Evolutionary conservation across 495 filamentous ascomycete species (phyloP).

Genomic region (Aspergillus sclerotioniger): DNA sequence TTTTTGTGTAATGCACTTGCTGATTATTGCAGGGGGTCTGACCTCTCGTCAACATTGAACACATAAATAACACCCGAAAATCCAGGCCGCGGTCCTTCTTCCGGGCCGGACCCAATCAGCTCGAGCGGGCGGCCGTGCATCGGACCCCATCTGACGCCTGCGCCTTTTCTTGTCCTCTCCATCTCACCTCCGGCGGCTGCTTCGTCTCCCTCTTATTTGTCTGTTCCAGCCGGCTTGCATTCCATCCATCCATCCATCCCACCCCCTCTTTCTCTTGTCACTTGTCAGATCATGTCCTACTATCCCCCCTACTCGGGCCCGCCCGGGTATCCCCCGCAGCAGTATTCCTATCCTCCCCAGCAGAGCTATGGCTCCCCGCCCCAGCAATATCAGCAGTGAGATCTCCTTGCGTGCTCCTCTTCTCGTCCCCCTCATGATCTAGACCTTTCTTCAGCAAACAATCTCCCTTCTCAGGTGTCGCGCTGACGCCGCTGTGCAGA

Average conservation of each 20-base stretch:
- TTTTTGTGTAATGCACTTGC: background rate
- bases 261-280: background rate
- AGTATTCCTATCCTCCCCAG: conserved; percentile 38
- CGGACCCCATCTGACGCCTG: background rate
- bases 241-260: background rate
- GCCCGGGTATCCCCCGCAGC: conserved; percentile 51
- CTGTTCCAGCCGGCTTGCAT: conserved; percentile 6
- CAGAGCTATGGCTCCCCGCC: conserved; percentile 35
- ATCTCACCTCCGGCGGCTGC: conserved; percentile 11
- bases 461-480: background rate
- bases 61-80: too few species aligned
- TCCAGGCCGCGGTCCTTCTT: too few species aligned
- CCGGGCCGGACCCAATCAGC: conserved; percentile 3
- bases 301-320: conserved; percentile 48
- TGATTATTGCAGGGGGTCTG: too few species aligned
- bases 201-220: conserved; percentile 1
- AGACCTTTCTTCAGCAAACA: background rate
- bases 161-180: conserved; percentile 14
- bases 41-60: too few species aligned
- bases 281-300: conserved; percentile 44
- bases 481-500: conserved; percentile 2
- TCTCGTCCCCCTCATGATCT: background rate
- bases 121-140: too few species aligned
- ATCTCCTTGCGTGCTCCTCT: conserved; percentile 8
- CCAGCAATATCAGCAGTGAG: conserved; percentile 20